phyloP scores from a whole-genome alignment of 345 rosid genomes.

The Bruguiera sexangula region DNA sequence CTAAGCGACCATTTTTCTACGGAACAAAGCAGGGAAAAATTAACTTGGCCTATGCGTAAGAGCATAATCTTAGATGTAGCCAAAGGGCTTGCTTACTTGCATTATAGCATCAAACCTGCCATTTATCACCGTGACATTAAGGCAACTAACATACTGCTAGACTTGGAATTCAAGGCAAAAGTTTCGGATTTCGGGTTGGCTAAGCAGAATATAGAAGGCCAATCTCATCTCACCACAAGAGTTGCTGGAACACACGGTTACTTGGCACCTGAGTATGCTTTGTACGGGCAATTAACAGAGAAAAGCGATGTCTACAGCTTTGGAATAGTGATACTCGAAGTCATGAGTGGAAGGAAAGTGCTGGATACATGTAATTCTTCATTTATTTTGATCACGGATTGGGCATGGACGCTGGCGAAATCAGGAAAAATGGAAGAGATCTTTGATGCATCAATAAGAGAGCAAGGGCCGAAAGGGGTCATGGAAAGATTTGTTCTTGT shows the following conservation, averaged over 20 bases:
- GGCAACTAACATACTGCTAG: constrained; percentile 52
- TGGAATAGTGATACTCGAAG: constrained; percentile 50
- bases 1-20: constrained; percentile 39
- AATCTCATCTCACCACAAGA: constrained; percentile 57
- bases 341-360: constrained; percentile 57
- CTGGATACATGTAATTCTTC: constrained; percentile 42
- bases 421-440: constrained; percentile 35
- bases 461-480: constrained; percentile 44
- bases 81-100: constrained; percentile 57
- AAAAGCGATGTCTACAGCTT: constrained; percentile 65
- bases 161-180: constrained; percentile 44
- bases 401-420: constrained; percentile 53
- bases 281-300: constrained; percentile 59
- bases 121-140: constrained; percentile 67
- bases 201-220: constrained; percentile 51
- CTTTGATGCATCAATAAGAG: constrained; percentile 41
- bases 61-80: constrained; percentile 56
- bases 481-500: constrained; percentile 66
- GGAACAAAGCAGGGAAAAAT: constrained; percentile 10
- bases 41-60: constrained; percentile 58
- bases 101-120: constrained; percentile 50
- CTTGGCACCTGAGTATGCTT: constrained; percentile 55
- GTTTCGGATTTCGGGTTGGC: constrained; percentile 59
- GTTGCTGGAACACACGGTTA: constrained; percentile 66
- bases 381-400: constrained; percentile 45